phyloP scores from a whole-genome alignment of 2,329 filamentous ascomycete species.

The Nemania abortiva region DNA sequence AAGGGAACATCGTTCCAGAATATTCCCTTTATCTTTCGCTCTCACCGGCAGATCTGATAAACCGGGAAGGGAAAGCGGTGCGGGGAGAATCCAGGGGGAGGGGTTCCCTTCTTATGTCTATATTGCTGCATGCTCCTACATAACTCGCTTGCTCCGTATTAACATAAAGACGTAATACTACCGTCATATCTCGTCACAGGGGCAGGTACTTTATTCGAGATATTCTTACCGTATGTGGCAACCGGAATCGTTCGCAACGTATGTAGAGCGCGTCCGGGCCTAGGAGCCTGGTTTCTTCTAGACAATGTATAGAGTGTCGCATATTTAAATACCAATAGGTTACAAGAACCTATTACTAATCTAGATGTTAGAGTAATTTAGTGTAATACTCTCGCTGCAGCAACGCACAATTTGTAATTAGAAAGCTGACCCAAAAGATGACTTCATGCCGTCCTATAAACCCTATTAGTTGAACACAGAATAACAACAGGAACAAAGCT shows the following conservation, averaged over 20 bases:
- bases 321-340: neutral
- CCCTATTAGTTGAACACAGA: too few species aligned
- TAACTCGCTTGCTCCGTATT: neutral
- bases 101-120: constrained; percentile 11
- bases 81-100: neutral
- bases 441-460: too few species aligned
- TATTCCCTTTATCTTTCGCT: constrained; percentile 3
- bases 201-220: neutral
- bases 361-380: neutral
- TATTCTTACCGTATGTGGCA: neutral
- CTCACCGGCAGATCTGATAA: neutral
- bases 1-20: constrained; percentile 19
- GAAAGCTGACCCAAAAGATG: too few species aligned
- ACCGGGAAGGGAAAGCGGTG: neutral
- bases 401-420: neutral
- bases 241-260: neutral
- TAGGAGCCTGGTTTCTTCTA: too few species aligned
- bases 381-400: neutral
- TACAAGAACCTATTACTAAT: neutral
- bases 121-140: constrained; percentile 12
- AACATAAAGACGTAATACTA: neutral
- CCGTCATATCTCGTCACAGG: neutral
- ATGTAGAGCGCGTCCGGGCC: neutral
- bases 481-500: too few species aligned
- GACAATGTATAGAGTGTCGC: too few species aligned